Conservation (phyloP, 306 rosid species). For the Senna siamea region DNA sequence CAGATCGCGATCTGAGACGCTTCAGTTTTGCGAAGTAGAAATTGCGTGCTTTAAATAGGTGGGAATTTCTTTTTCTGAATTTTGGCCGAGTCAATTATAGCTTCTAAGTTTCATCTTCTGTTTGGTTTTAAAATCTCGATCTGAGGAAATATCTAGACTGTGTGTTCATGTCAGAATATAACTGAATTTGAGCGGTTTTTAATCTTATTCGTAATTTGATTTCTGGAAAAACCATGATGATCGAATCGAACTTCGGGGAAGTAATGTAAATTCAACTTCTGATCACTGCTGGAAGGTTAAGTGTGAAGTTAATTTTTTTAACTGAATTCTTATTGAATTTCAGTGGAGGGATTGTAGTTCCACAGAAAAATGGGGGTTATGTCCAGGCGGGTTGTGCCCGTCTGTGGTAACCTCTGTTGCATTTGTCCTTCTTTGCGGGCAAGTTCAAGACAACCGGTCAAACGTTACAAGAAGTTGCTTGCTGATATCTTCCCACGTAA, state of each 20-base stretch:
- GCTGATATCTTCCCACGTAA: conserved; percentile 76
- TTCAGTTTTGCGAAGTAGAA: conserved; percentile 26
- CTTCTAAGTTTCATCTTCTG: conserved; percentile 12
- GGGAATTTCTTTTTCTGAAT: background rate
- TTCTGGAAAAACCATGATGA: conserved; percentile 3
- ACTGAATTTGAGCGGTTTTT: conserved; percentile 36
- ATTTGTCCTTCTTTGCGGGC: conserved; percentile 95
- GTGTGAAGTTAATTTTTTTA: conserved; percentile 11
- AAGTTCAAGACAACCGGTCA: conserved; percentile 93
- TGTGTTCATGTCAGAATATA: conserved; percentile 1
- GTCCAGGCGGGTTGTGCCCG: conserved; percentile 98
- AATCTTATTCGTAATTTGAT: conserved; percentile 19
- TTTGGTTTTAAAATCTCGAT: conserved; percentile 24
- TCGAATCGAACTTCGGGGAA: background rate
- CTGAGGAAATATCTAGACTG: conserved; percentile 8
- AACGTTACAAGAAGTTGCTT: conserved; percentile 94
- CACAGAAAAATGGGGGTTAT: conserved; percentile 87
- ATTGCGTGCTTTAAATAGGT: conserved; percentile 40
- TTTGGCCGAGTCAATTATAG: conserved; percentile 5
- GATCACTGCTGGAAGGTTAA: conserved; percentile 11
- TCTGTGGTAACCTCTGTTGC: conserved; percentile 97
- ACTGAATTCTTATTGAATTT: conserved; percentile 37
- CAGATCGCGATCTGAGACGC: conserved; percentile 55
- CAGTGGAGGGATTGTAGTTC: conserved; percentile 50
- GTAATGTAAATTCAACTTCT: conserved; percentile 32